Evolutionary conservation across 768 basidiomycete species (phyloP).

Genomic region (Saitozyma podzolica): DNA sequence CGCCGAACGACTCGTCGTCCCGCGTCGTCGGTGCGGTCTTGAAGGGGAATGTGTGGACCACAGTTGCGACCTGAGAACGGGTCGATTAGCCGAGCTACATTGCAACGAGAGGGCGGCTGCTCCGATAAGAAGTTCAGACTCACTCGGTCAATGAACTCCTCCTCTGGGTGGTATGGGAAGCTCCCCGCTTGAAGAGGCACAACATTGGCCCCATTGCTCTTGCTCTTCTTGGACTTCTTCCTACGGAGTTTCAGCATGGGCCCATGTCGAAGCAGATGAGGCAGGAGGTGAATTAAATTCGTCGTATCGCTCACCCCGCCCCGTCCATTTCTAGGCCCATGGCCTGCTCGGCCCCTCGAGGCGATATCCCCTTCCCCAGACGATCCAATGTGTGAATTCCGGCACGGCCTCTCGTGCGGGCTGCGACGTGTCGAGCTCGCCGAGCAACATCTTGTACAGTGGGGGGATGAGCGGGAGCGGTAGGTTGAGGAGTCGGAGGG

Average conservation of each 20-base stretch:
- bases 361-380: conserved; percentile 77
- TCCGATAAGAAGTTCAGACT: conserved; percentile 19
- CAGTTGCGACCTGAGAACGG: conserved; percentile 57
- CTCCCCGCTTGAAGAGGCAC: conserved; percentile 53
- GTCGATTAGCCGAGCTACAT: not conserved
- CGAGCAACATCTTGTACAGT: conserved; percentile 82
- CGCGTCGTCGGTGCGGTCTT: conserved; percentile 59
- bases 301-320: conserved; percentile 46
- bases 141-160: conserved; percentile 70
- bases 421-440: conserved; percentile 75
- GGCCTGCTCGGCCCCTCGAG: conserved; percentile 70
- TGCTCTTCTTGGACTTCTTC: conserved; percentile 31
- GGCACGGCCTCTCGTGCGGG: conserved; percentile 58
- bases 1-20: conserved; percentile 68
- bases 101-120: not conserved
- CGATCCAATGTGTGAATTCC: conserved; percentile 69
- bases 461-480: conserved; percentile 89
- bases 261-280: no score
- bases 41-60: conserved; percentile 62
- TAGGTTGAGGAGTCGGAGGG: conserved; percentile 90
- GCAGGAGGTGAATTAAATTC: not conserved
- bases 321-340: conserved; percentile 54
- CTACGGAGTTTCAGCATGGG: not conserved
- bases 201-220: conserved; percentile 53
- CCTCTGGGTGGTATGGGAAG: conserved; percentile 83